Percentiles rank a stretch among this genome's conserved stretches.
Conservation (phyloP, 352 stramenopile genomes). For the Phytophthora gonapodyides region DNA sequence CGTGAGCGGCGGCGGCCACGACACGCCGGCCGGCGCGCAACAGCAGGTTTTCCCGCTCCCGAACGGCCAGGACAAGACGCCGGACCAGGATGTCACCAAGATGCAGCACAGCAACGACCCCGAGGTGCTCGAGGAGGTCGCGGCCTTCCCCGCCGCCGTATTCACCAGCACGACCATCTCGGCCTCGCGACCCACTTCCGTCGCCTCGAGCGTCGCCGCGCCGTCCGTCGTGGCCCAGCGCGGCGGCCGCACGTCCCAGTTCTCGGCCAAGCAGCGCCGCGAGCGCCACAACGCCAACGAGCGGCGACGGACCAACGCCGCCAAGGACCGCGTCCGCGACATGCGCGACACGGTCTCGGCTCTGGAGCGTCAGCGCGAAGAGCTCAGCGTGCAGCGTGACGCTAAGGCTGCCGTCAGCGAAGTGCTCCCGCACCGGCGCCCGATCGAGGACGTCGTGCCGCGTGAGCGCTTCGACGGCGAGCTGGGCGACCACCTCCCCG, state of each 20-base stretch:
- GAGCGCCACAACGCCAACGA: constrained; percentile 56
- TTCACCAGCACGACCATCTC: constrained; percentile 44
- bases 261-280: constrained; percentile 48
- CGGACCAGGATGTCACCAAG: constrained; percentile 29
- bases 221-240: constrained; percentile 25
- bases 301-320: constrained; percentile 44
- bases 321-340: constrained; percentile 44
- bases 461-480: constrained; percentile 23
- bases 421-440: constrained; percentile 26
- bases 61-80: constrained; percentile 27
- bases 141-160: constrained; percentile 36
- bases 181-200: constrained; percentile 16
- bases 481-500: constrained; percentile 28
- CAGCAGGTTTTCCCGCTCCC: constrained; percentile 38
- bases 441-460: constrained; percentile 27
- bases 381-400: constrained; percentile 30
- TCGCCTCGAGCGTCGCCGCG: constrained; percentile 2
- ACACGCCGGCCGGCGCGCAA: constrained; percentile 29
- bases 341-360: constrained; percentile 43
- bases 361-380: constrained; percentile 30
- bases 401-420: constrained; percentile 26
- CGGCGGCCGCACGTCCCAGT: constrained; percentile 41
- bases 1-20: constrained; percentile 27
- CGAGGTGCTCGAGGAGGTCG: constrained; percentile 34
- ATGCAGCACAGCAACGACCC: constrained; percentile 34